A percentile compares a stretch with the other conserved stretches of the same genome.
phyloP scores from a whole-genome alignment of 2,329 filamentous ascomycete genomes.

The Aureobasidium melanogenum region DNA sequence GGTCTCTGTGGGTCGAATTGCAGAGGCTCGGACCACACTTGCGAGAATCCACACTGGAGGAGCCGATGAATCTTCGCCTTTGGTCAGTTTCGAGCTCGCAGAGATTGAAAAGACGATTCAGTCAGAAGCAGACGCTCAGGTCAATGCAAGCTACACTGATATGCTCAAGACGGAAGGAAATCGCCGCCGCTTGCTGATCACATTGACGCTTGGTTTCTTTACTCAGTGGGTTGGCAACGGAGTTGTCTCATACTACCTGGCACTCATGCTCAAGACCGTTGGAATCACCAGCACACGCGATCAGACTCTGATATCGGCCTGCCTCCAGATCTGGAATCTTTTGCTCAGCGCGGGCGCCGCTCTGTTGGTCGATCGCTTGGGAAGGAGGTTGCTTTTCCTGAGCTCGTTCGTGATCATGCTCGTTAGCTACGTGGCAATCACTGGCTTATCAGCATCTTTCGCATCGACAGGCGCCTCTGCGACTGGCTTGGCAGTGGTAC shows the following conservation, averaged over 20 bases:
- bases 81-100: constrained; percentile 56
- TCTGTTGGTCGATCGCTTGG: constrained; percentile 32
- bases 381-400: constrained; percentile 36
- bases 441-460: constrained; percentile 31
- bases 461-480: constrained; percentile 22
- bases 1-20: constrained; percentile 52
- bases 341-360: constrained; percentile 29
- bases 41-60: constrained; percentile 55
- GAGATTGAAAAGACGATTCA: constrained; percentile 58
- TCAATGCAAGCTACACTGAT: constrained; percentile 41
- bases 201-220: constrained; percentile 43
- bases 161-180: constrained; percentile 51
- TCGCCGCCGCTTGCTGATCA: constrained; percentile 42
- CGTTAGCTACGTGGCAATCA: constrained; percentile 34
- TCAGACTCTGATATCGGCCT: not conserved
- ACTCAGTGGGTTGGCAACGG: constrained; percentile 34
- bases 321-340: constrained; percentile 33
- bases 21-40: constrained; percentile 52
- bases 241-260: constrained; percentile 32
- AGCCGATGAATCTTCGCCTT: constrained; percentile 43
- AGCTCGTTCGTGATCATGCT: constrained; percentile 36
- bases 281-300: constrained; percentile 17
- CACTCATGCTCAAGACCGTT: constrained; percentile 22
- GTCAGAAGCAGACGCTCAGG: constrained; percentile 39
- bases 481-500: constrained; percentile 31